A percentile compares a stretch with the other conserved stretches of the same genome.
Evolutionary conservation across 1,139 yeast genomes (phyloP).

Genomic region (Candida buenavistaensis): DNA sequence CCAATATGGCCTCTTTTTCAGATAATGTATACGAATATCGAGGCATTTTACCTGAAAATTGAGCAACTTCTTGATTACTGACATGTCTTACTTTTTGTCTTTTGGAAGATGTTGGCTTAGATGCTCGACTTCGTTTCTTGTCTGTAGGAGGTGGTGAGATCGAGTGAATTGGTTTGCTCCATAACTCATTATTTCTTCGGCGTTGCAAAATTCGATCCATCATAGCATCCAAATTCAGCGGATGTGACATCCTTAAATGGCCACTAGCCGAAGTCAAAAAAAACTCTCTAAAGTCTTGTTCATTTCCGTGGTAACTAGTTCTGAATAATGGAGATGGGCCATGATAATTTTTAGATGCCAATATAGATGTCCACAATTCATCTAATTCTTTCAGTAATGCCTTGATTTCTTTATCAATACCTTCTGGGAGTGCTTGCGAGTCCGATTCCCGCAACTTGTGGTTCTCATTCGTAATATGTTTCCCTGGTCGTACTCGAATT

Average conservation of each 20-base stretch:
- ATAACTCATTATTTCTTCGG: conserved; percentile 18
- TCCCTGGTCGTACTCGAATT: conserved; percentile 14
- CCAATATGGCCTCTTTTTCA: conserved; percentile 22
- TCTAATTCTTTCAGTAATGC: conserved; percentile 14
- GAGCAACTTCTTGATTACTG: conserved; percentile 1
- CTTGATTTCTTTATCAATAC: conserved; percentile 14
- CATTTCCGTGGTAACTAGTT: conserved; percentile 6
- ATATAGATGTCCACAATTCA: conserved; percentile 2
- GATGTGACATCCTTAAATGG: too few relatives aligned
- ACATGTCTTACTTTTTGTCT: conserved; percentile 11
- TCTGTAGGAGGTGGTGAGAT: conserved; percentile 9
- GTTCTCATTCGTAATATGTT: conserved; percentile 3
- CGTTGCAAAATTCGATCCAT: conserved; percentile 23
- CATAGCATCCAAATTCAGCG: conserved; percentile 19
- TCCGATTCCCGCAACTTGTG: conserved; percentile 3
- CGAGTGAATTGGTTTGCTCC: conserved; percentile 10
- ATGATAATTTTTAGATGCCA: conserved; percentile 1
- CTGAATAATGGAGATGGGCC: conserved; percentile 12
- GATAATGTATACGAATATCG: conserved; percentile 6
- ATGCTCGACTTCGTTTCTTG: conserved; percentile 4
- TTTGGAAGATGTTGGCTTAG: conserved; percentile 4
- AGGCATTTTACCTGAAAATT: conserved; percentile 1
- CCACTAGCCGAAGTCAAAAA: conserved; percentile 4
- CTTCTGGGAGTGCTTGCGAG: too few relatives aligned
- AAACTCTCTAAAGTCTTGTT: conserved; percentile 4